phyloP scores from a whole-genome alignment of 129 eudicot species.

The Centrapalus pauciflorus region DNA sequence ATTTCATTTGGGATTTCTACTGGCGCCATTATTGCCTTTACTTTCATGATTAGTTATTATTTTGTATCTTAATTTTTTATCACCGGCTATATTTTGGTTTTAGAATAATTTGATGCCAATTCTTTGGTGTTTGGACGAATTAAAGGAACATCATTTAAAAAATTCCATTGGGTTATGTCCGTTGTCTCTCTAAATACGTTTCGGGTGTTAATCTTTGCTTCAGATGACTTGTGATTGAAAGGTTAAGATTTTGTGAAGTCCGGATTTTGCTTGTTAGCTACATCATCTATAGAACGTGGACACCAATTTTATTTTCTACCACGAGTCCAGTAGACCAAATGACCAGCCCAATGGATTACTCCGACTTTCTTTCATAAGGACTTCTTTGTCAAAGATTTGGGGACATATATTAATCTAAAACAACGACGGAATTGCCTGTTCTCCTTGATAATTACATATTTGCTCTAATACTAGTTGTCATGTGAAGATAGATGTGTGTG shows the following conservation, averaged over 20 bases:
- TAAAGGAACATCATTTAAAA: background rate
- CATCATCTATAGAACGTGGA: background rate
- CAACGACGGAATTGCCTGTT: too few relatives aligned
- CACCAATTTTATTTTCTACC: background rate
- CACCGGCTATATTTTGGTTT: background rate
- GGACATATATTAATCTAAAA: background rate
- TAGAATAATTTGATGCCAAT: background rate
- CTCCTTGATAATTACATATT: too few relatives aligned
- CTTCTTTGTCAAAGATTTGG: background rate
- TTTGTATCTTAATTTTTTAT: background rate
- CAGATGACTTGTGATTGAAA: background rate
- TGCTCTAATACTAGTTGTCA: too few relatives aligned
- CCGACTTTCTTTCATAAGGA: background rate
- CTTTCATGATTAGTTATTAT: conserved; percentile 17
- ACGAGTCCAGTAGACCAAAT: background rate
- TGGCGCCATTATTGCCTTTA: conserved; percentile 1
- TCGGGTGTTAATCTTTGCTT: background rate
- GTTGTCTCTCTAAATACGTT: background rate
- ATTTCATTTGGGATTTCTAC: background rate
- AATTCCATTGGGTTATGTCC: background rate
- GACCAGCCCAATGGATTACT: background rate
- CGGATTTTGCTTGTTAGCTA: background rate
- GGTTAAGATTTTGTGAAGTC: background rate
- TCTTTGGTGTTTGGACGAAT: background rate
- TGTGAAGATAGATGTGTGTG: too few relatives aligned